These are phyloP conservation scores for Sutorius australiensis DNA, from an alignment of 768 basidiomycete species.

Conservation along the genomic window DNA sequence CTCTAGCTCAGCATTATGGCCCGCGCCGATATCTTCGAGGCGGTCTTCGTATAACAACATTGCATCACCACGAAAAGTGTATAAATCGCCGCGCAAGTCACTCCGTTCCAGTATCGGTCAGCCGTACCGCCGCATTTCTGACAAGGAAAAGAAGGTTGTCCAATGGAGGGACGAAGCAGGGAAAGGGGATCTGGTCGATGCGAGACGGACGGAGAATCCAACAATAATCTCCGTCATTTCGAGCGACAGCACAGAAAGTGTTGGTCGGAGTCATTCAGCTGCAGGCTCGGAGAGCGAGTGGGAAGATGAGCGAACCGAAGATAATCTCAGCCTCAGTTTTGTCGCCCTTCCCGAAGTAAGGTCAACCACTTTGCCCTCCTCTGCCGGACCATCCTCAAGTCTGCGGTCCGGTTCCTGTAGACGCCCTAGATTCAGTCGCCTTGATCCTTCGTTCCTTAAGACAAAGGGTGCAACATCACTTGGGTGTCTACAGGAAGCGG, in stretches of 20 bases:
- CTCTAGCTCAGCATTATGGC: constrained; percentile 49
- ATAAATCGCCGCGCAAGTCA: constrained; percentile 68
- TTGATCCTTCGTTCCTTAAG: constrained; percentile 67
- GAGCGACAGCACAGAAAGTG: constrained; percentile 35
- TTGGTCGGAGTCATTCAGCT: constrained; percentile 38
- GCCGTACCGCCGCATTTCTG: constrained; percentile 61
- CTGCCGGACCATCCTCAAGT: constrained; percentile 25
- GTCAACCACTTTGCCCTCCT: constrained; percentile 36
- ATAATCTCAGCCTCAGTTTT: constrained; percentile 61
- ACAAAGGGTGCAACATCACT: constrained; percentile 47
- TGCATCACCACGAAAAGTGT: constrained; percentile 46
- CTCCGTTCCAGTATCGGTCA: constrained; percentile 60
- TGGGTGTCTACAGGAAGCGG: constrained; percentile 67
- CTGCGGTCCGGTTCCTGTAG: constrained; percentile 25
- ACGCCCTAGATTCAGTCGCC: constrained; percentile 59
- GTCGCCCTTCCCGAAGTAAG: constrained; percentile 26
- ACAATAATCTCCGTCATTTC: constrained; percentile 29
- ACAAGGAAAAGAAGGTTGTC: constrained; percentile 72
- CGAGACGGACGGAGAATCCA: constrained; percentile 30
- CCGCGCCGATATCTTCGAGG: constrained; percentile 39
- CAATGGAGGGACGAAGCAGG: constrained; percentile 88
- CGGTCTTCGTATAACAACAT: constrained; percentile 40
- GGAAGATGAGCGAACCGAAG: constrained; percentile 87
- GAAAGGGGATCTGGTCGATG: constrained; percentile 75
- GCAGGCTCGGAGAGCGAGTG: constrained; percentile 81